These are phyloP conservation scores for Acacia confusa DNA, from an alignment of 306 rosid genomes.

Conservation along the genomic window DNA sequence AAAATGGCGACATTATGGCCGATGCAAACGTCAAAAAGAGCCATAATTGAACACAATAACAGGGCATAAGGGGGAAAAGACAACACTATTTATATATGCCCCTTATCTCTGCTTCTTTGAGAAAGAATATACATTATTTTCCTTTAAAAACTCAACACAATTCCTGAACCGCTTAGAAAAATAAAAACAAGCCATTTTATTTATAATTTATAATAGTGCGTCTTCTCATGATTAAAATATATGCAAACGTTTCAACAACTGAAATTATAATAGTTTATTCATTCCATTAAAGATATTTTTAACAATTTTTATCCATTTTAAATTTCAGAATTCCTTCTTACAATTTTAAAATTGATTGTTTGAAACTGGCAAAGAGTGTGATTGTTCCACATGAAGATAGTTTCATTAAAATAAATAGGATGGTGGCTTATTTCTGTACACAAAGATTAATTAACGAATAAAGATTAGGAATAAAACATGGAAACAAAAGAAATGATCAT, in stretches of 20 bases:
- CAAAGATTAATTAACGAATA: too few relatives aligned
- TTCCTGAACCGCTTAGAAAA: neutral
- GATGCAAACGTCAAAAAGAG: neutral
- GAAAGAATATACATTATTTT: neutral
- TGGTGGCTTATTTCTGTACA: neutral
- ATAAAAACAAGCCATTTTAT: neutral
- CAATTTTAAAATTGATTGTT: neutral
- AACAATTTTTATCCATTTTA: too few relatives aligned
- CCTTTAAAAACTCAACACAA: neutral
- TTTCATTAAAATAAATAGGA: too few relatives aligned
- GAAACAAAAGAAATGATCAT: too few relatives aligned
- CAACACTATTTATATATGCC: neutral
- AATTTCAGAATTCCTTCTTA: neutral
- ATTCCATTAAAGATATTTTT: too few relatives aligned
- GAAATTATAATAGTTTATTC: too few relatives aligned
- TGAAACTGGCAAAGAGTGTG: neutral
- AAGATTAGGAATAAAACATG: too few relatives aligned
- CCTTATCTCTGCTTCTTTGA: neutral
- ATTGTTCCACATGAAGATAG: neutral
- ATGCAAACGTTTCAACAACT: too few relatives aligned
- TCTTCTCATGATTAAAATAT: neutral
- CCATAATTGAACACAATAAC: neutral
- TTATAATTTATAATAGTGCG: too few relatives aligned
- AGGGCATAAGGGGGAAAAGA: neutral
- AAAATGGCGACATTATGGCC: neutral